Evolutionary conservation across 2,329 filamentous ascomycete genomes (phyloP).

Genomic region (Domatiomyces globalis): DNA sequence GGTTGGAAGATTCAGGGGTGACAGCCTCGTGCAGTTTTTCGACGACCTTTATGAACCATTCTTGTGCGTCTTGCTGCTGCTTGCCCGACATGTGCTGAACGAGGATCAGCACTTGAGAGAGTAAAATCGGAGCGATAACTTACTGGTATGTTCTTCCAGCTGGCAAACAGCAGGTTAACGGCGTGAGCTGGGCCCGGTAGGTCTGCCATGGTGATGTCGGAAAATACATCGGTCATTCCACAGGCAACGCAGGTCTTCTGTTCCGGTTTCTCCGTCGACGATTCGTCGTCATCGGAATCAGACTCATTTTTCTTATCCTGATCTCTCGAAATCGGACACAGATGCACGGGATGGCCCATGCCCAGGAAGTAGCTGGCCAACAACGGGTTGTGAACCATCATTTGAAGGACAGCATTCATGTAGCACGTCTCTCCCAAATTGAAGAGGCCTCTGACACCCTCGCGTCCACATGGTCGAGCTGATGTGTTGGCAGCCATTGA

Average conservation of each 20-base stretch:
- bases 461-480: conserved; percentile 65
- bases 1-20: conserved; percentile 32
- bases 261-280: conserved; percentile 13
- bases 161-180: conserved; percentile 73
- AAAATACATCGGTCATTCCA: conserved; percentile 48
- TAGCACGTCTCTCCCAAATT: conserved; percentile 99
- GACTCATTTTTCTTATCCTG: conserved; percentile 17
- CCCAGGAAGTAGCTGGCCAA: conserved; percentile 84
- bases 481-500: conserved; percentile 16
- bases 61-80: conserved; percentile 90
- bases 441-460: conserved; percentile 80
- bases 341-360: conserved; percentile 68
- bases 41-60: conserved; percentile 90
- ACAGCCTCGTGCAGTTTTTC: conserved; percentile 73
- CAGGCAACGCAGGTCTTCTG: conserved; percentile 42
- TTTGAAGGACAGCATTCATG: conserved; percentile 90
- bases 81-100: conserved; percentile 63
- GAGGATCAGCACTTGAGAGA: neutral
- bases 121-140: conserved; percentile 26
- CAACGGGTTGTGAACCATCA: conserved; percentile 82
- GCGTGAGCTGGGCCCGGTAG: conserved; percentile 79
- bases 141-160: conserved; percentile 69
- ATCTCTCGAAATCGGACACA: conserved; percentile 43
- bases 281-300: conserved; percentile 16
- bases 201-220: conserved; percentile 46